Conservation (phyloP, 2,329 filamentous ascomycete species). For the Claviceps paspali region DNA sequence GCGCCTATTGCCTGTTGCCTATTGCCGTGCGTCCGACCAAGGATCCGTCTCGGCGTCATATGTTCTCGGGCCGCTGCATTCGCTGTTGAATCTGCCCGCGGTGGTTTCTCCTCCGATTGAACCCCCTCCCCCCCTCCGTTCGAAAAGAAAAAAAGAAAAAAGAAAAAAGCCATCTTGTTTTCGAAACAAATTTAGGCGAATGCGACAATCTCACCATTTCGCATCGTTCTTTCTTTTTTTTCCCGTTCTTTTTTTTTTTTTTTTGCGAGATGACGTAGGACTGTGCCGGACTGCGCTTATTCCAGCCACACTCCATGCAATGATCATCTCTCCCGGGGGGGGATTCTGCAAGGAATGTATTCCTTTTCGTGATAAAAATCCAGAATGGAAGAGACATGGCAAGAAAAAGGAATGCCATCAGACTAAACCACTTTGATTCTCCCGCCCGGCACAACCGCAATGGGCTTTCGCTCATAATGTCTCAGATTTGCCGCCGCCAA, state of each 20-base stretch:
- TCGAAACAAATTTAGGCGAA: background rate
- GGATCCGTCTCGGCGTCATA: no score
- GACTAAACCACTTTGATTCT: background rate
- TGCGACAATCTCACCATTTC: background rate
- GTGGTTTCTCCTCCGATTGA: no score
- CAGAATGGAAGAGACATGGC: background rate
- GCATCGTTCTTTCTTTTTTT: background rate
- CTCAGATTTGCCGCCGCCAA: conserved; percentile 1
- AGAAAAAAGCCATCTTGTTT: no score
- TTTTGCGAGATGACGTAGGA: background rate
- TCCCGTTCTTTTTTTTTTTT: background rate
- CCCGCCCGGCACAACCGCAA: background rate
- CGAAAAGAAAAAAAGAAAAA: no score
- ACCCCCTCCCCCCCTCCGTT: no score
- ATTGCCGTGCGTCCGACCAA: no score
- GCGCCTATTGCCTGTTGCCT: no score
- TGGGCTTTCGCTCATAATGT: background rate
- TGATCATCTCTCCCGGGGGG: no score
- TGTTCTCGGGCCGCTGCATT: background rate
- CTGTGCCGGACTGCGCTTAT: no score
- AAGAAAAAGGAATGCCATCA: background rate
- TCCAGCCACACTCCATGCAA: no score
- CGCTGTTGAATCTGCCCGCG: no score
- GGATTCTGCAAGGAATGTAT: background rate
- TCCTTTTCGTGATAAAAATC: background rate